These are phyloP conservation scores for Sextonia rubra DNA, from an alignment of 164 flowering plant genomes.

Conservation along the genomic window DNA sequence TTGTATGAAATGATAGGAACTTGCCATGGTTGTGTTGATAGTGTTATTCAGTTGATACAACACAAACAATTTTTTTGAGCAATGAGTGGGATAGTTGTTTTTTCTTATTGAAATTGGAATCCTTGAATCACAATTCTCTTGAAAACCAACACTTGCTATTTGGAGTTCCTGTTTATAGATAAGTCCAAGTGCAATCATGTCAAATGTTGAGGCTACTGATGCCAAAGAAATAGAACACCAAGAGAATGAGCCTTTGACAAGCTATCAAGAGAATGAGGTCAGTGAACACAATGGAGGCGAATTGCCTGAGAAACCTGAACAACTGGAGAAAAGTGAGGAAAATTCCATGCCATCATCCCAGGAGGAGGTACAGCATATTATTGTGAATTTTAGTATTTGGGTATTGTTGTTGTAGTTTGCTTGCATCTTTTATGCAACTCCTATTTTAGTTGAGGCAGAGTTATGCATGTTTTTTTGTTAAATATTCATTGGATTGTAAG, in stretches of 20 bases:
- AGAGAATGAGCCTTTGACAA: background rate
- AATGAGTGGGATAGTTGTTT: background rate
- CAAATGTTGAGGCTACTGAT: constrained; percentile 18
- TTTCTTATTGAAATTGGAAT: background rate
- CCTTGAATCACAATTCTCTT: background rate
- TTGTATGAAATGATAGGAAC: background rate
- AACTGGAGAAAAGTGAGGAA: constrained; percentile 20
- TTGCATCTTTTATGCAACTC: background rate
- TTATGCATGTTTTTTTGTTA: background rate
- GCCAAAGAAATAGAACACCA: constrained; percentile 15
- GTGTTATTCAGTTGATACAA: background rate
- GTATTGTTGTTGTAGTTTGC: background rate
- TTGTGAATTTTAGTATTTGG: background rate
- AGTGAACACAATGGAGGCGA: constrained; percentile 20
- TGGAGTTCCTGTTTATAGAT: constrained; percentile 1
- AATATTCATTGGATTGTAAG: background rate
- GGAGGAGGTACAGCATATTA: constrained; percentile 30
- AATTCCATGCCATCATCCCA: constrained; percentile 30
- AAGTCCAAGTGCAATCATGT: constrained; percentile 14
- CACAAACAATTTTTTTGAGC: too few relatives aligned
- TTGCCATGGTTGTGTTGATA: background rate
- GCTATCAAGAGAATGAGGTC: constrained; percentile 16
- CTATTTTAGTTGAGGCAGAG: background rate
- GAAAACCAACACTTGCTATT: background rate
- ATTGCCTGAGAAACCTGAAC: constrained; percentile 18